Evolutionary conservation across 2,329 filamentous ascomycete genomes (phyloP).

Genomic region (Aspergillus sp.): DNA sequence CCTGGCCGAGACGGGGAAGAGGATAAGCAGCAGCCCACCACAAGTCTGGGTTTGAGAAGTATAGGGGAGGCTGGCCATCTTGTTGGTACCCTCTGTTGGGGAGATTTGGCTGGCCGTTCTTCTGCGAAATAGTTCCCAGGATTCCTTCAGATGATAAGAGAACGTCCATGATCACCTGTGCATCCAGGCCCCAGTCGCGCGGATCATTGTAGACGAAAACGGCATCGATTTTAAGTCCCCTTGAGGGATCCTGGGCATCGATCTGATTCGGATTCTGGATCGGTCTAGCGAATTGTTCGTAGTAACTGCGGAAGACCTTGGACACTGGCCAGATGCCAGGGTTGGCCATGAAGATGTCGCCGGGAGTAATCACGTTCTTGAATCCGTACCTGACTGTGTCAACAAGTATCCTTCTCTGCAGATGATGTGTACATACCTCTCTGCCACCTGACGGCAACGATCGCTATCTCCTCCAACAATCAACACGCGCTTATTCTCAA

Average conservation of each 20-base stretch:
- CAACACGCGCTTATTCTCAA: conserved; percentile 61
- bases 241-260: conserved; percentile 35
- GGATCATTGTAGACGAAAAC: conserved; percentile 95
- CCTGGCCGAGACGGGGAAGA: conserved; percentile 81
- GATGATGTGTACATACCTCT: conserved; percentile 43
- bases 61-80: conserved; percentile 72
- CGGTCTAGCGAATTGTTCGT: conserved; percentile 42
- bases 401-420: too few species aligned
- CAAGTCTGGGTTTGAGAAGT: conserved; percentile 85
- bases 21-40: conserved; percentile 83
- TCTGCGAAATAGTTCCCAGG: conserved; percentile 68
- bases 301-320: conserved; percentile 56
- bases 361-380: conserved; percentile 73
- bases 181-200: conserved; percentile 89
- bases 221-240: conserved; percentile 71
- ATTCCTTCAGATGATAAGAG: conserved; percentile 72
- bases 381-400: conserved; percentile 57
- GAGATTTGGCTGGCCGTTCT: conserved; percentile 59
- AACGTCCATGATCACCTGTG: conserved; percentile 75
- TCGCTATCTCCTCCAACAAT: conserved; percentile 65
- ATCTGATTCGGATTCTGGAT: conserved; percentile 31
- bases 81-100: conserved; percentile 73
- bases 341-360: conserved; percentile 69
- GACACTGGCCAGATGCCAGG: conserved; percentile 80
- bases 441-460: conserved; percentile 65